Percentiles rank a stretch among this genome's conserved stretches.
Conservation (phyloP, 495 filamentous ascomycete genomes). For the Trypethelium eluteriae region DNA sequence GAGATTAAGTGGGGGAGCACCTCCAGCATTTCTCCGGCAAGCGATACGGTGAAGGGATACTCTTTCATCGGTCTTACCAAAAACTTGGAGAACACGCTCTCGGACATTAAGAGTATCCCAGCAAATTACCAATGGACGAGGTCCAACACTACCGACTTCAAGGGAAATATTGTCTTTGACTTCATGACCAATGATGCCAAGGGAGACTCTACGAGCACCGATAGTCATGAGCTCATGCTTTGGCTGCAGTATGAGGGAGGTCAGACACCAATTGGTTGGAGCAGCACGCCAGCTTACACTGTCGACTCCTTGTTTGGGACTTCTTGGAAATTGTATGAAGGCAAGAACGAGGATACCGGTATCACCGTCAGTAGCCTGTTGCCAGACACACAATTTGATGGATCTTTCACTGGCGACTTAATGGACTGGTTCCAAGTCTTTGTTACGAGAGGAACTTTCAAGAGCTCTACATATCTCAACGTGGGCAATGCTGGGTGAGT, state of each 20-base stretch:
- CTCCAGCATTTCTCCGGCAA: neutral
- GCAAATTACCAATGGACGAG: conserved; percentile 35
- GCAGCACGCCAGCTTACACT: conserved; percentile 27
- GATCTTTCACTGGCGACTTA: conserved; percentile 34
- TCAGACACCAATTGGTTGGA: conserved; percentile 38
- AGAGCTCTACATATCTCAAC: conserved; percentile 31
- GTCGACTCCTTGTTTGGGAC: conserved; percentile 34
- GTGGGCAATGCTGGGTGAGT: conserved; percentile 38
- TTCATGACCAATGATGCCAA: conserved; percentile 35
- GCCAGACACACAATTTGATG: conserved; percentile 34
- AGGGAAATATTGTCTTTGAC: conserved; percentile 38
- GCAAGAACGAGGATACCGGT: conserved; percentile 31
- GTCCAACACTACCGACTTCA: conserved; percentile 34
- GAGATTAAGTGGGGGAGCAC: conserved; percentile 29
- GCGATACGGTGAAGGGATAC: conserved; percentile 37
- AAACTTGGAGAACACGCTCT: conserved; percentile 33
- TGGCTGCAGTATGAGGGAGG: conserved; percentile 38
- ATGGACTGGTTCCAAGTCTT: conserved; percentile 38
- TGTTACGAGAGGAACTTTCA: conserved; percentile 29
- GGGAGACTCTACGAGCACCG: conserved; percentile 31
- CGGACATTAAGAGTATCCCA: conserved; percentile 35
- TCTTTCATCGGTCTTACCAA: conserved; percentile 37
- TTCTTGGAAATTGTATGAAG: conserved; percentile 37
- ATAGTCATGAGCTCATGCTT: conserved; percentile 38
- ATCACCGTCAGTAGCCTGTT: conserved; percentile 37